Base-by-base conservation (phyloP, 116 monocot species). In the Phalaenopsis hybrid region DNA sequence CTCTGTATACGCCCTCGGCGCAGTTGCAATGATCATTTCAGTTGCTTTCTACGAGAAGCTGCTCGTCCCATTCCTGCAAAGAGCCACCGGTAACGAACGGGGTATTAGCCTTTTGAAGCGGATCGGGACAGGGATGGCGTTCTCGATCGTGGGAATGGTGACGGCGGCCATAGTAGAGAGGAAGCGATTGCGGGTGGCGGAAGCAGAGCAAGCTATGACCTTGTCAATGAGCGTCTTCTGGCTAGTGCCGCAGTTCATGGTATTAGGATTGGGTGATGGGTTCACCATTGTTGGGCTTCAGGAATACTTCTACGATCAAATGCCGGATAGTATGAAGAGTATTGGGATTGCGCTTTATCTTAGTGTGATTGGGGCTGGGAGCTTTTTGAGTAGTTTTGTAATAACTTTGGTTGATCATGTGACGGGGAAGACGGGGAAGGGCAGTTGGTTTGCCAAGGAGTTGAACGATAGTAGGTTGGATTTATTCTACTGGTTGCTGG, bases 241-340 rank as follows among this genome's bases (percentile, higher is more conserved):
- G 95, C 70, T 93, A 33, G 82, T 81, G 1, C 95, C 95, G 8
- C 95, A 95, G 88, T 95, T 87, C 63, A n/a, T 86, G 83, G 87
- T 95, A 45, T 52, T 95, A 28, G 93, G 95, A 0, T 44, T 95
- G 1, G 91, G 82, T 6, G 95, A 95, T 73, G 93, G 87, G 1
- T 93, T 93, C 84, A 67, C 90, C 0, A 65, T 95, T 11, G 93
- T 93, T 0, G 95, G 95, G 0, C 50, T 95, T 23, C 95, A 93
- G 70, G 95, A 95, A 63, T 95, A 88, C 80, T 95, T 95, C 88
- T 95, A 95, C 69, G 90, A 90, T 10, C 92, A 96, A 77, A 85
- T 96, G 68, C 93, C 96, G 0, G 92, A 96, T n/a, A 82, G 80
- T 50, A 93, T 96, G 96, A 85, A 91, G 82, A 93, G 93, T 74